Percentiles rank a stretch among this genome's conserved stretches.
These are phyloP conservation scores for Platanthera zijinensis DNA, from an alignment of 106 monocot species.

Conservation along the genomic window DNA sequence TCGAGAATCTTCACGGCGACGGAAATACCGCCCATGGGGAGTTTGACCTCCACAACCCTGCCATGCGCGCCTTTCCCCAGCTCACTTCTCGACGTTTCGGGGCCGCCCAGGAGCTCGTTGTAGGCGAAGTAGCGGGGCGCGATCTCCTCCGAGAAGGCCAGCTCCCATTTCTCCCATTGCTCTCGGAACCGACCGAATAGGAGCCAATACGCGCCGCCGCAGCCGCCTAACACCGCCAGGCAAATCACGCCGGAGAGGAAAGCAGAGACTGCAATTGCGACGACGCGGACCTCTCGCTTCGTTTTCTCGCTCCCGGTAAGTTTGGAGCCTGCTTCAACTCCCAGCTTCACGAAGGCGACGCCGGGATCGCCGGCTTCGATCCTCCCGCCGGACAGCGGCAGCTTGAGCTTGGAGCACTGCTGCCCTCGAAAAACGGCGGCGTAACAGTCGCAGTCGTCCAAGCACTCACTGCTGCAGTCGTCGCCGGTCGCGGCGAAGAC, in stretches of 20 bases:
- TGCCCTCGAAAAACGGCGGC: neutral
- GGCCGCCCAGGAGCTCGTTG: conserved; percentile 13
- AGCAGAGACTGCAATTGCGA: neutral
- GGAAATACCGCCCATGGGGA: neutral
- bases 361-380: neutral
- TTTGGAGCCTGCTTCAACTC: neutral
- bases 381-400: neutral
- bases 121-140: conserved; percentile 15
- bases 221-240: neutral
- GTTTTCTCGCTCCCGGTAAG: neutral
- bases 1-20: conserved; percentile 3
- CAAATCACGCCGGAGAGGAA: neutral
- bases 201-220: neutral
- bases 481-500: neutral
- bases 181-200: neutral
- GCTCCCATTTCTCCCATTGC: neutral
- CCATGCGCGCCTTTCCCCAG: conserved; percentile 28
- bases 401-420: neutral
- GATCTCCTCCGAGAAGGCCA: neutral
- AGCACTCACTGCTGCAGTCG: neutral
- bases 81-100: conserved; percentile 6
- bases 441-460: neutral
- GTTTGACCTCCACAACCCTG: conserved; percentile 12
- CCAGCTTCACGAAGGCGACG: neutral
- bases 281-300: neutral